Evolutionary conservation across 306 rosid species (phyloP), one percentile per base, ranked within the genome.

Genomic region (Begonia peltatifolia): DNA sequence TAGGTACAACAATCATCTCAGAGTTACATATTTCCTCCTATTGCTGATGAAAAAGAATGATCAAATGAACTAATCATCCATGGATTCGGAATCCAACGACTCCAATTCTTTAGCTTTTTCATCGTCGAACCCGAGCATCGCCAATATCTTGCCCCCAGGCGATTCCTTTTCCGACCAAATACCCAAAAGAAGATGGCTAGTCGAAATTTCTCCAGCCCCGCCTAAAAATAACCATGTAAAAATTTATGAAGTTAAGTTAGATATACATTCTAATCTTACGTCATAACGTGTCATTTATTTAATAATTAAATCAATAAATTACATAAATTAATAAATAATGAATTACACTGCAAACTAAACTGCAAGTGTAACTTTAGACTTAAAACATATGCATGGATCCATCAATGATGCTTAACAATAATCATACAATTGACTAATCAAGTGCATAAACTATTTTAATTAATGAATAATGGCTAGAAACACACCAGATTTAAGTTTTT

Each of bases 21-120:
- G 38, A 30, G 8, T 30, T 6, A 5, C 38, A 30, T 30, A 30
- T 30, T 30, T 30, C 38, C 38, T 30, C 3, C 8, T 30, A 30
- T 30, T 2, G 38, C 38, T 4, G 38, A 30, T 30, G 8, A 6
- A 30, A 30, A 30, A 30, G 38, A 48, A 14, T 14, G 10, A 48
- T 48, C 10, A 2, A 48, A 48, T 7, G 52, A 48, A 11, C 18
- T 18, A 87, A 62, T 73, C 79, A 50, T 80, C 84, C 3, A 43
- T 57, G 47, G 55, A 63, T 25, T 69, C 75, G 14, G 68, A 71
- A 65, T 76, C 56, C 54, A 66, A 63, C 46, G 82, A 62, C 47
- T 76, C 82, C 47, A 87, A 69, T 79, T 76, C 87, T 56, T 65
- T 69, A 42, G 70, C 87, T 68, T 80, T 87, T 63, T 76, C 82